Conservation (phyloP, 257 asterid genomes). For the Craterostigma plantagineum region DNA sequence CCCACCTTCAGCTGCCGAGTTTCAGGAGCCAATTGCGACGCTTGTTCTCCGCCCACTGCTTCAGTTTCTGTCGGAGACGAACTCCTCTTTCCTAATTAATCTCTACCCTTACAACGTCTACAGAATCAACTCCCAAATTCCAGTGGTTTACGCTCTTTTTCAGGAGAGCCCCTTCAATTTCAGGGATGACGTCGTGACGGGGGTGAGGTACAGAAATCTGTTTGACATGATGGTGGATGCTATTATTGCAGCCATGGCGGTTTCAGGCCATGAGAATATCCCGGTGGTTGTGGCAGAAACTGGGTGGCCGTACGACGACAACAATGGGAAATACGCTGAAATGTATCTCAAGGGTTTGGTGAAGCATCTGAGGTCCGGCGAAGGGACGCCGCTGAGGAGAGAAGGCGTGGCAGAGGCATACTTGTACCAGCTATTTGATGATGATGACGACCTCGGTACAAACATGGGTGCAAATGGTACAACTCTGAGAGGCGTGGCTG, state of each 20-base stretch:
- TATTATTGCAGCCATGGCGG: conserved; percentile 58
- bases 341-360: conserved; percentile 44
- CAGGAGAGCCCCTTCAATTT: conserved; percentile 48
- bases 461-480: conserved; percentile 6
- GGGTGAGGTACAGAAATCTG: conserved; percentile 58
- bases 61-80: conserved; percentile 48
- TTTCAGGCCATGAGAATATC: conserved; percentile 39
- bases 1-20: conserved; percentile 79
- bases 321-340: conserved; percentile 40
- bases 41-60: conserved; percentile 39
- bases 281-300: conserved; percentile 67
- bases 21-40: conserved; percentile 36
- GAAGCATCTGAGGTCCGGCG: conserved; percentile 41
- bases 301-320: conserved; percentile 56
- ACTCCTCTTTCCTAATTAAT: conserved; percentile 57
- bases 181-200: conserved; percentile 58
- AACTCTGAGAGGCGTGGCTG: conserved; percentile 11
- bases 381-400: conserved; percentile 71
- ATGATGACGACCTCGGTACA: conserved; percentile 5
- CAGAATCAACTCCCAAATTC: conserved; percentile 37
- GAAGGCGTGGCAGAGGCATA: conserved; percentile 51
- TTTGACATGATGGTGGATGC: conserved; percentile 91
- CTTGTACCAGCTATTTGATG: conserved; percentile 62
- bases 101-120: conserved; percentile 52
- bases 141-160: conserved; percentile 52